Evolutionary conservation across 2,329 filamentous ascomycete genomes (phyloP).

Genomic region (Ceratocystis eucalypticola): DNA sequence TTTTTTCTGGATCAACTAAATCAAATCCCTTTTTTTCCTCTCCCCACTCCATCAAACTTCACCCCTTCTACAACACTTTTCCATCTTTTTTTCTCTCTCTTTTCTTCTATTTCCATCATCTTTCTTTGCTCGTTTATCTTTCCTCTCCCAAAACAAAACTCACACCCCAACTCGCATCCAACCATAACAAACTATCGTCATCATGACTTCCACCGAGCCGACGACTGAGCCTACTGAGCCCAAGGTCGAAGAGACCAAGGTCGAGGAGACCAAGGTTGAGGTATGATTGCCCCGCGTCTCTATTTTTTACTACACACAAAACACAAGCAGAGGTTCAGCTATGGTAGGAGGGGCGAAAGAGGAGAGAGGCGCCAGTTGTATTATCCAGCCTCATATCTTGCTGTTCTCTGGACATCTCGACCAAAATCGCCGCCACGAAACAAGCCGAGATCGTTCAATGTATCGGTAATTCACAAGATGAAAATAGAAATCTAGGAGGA

Average conservation of each 20-base stretch:
- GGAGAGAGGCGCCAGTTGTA: not conserved
- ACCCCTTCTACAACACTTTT: conserved; percentile 2
- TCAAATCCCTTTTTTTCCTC: conserved; percentile 7
- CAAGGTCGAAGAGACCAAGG: conserved; percentile 23
- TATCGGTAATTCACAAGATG: not conserved
- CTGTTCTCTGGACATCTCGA: not conserved
- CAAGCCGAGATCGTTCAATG: not conserved
- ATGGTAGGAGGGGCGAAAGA: not conserved
- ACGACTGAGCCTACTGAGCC: conserved; percentile 39
- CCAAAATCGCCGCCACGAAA: not conserved
- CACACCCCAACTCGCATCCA: not conserved
- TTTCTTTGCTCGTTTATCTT: not conserved
- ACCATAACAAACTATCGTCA: conserved; percentile 20
- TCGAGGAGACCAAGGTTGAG: conserved; percentile 23
- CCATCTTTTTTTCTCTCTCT: not conserved
- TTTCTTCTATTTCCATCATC: not conserved
- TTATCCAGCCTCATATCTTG: not conserved
- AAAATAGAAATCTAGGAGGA: not conserved
- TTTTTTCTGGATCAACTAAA: not conserved
- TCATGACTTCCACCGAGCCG: conserved; percentile 38
- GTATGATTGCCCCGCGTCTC: conserved; percentile 21
- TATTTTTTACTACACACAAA: conserved; percentile 1
- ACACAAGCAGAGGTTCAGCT: not conserved
- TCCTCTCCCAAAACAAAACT: not conserved
- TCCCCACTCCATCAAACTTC: not conserved